Evolutionary conservation across 768 basidiomycete species (phyloP), one percentile per base, ranked within the genome.

Genomic region (Sarcodon aspratus): DNA sequence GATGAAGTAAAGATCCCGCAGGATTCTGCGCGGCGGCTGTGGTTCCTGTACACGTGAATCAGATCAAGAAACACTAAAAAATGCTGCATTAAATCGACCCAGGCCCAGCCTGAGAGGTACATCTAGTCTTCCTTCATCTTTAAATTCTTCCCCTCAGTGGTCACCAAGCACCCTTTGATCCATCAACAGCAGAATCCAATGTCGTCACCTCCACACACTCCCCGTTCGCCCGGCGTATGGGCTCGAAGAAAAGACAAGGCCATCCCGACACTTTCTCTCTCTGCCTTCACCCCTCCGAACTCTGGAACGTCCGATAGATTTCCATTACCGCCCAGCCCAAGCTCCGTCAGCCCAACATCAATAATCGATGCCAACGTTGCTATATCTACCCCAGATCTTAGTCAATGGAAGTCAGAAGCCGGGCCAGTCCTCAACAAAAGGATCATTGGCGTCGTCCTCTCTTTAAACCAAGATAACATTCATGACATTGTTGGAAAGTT

Each of bases 281-380:
- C 86, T 9, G 88, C 79, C 0, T 91, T 91, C 62, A 76, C 71
- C 27, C 78, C 85, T 0, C 82, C 84, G 21, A 83, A 75, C 63
- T 71, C 81, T 4, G 79, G 80, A 47, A 75, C 78, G 0, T 73
- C 73, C 15, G 85, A 87, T 42, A 66, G 67, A 1, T 88, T 87
- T 59, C 83, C 80, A 1, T 54, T 85, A 9, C 76, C 81, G 7
- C 77, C 80, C 17, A 83, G 80, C 50, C 85, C 88, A 2, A 80
- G 73, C 56, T 68, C 76, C 12, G 69, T 85, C 46, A 72, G 79
- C 56, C 89, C 89, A 0, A 65, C 66, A 8, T 63, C 63, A 17
- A 69, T 91, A 50, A 69, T 86, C 56, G 89, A 92, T 61, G 76
- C 82, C 7, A 75, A 82, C 59, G 76, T 88, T 52, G 65, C 75